Evolutionary conservation across 1,284 basidiomycete species (phyloP).

Genomic region (Testicularia cyperi): DNA sequence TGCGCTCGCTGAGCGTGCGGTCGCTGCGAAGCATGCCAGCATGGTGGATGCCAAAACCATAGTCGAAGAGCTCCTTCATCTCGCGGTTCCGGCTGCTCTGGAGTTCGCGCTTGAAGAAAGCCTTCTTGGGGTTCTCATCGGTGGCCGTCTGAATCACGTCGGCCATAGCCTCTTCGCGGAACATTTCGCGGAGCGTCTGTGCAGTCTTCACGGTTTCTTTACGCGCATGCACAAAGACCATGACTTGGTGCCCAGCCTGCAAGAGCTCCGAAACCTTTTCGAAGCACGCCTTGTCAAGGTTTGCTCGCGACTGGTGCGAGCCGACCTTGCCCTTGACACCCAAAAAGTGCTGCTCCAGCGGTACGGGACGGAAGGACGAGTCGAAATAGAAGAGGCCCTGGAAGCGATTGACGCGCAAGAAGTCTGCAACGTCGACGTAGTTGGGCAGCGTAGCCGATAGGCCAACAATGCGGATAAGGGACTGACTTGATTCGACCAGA

Average conservation of each 20-base stretch:
- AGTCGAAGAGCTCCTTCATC: slow-evolving; percentile 90
- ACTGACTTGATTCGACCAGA: slow-evolving; percentile 93
- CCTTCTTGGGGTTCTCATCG: slow-evolving; percentile 40
- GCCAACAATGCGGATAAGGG: slow-evolving; percentile 95
- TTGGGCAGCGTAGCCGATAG: slow-evolving; percentile 98
- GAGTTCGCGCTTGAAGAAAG: slow-evolving; percentile 73
- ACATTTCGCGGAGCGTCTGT: slow-evolving; percentile 78
- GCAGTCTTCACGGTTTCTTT: slow-evolving; percentile 98
- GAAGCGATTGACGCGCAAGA: slow-evolving; percentile 83
- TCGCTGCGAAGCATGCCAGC: slow-evolving; percentile 96
- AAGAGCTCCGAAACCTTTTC: slow-evolving; percentile 68
- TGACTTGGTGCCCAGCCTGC: slow-evolving; percentile 77
- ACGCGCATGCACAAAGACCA: slow-evolving; percentile 98
- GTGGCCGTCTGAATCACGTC: slow-evolving; percentile 68
- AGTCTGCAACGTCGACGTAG: slow-evolving; percentile 94
- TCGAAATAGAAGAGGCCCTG: slow-evolving; percentile 98
- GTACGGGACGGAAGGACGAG: slow-evolving; percentile 93
- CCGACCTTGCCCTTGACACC: slow-evolving; percentile 90
- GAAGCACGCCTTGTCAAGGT: slow-evolving; percentile 85
- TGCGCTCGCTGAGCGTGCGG: slow-evolving; percentile 89
- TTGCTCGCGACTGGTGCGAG: slow-evolving; percentile 73
- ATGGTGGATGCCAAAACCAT: slow-evolving; percentile 94
- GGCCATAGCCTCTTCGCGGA: slow-evolving; percentile 71
- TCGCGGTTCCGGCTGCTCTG: slow-evolving; percentile 86
- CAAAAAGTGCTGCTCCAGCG: slow-evolving; percentile 95